Percentiles rank a stretch among this genome's conserved stretches.
These are phyloP conservation scores for Penicillium robsamsonii DNA, from an alignment of 495 filamentous ascomycete species.

Conservation along the genomic window DNA sequence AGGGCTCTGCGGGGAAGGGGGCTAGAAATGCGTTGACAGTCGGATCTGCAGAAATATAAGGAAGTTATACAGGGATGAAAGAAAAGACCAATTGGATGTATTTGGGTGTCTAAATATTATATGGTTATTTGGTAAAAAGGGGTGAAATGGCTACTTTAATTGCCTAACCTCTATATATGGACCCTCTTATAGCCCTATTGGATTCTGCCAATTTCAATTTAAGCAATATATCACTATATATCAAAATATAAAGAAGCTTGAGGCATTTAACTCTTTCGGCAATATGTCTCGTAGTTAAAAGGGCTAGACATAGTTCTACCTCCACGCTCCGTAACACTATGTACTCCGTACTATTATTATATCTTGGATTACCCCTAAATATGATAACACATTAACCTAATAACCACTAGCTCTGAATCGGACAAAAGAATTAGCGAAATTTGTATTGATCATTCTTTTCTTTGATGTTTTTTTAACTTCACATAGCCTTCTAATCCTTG, in stretches of 20 bases:
- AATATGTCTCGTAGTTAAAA: background rate
- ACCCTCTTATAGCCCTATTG: background rate
- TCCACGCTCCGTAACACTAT: background rate
- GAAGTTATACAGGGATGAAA: conserved; percentile 9
- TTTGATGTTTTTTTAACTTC: background rate
- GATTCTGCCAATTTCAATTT: background rate
- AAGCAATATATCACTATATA: background rate
- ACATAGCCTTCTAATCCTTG: background rate
- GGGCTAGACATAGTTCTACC: background rate
- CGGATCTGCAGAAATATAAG: conserved; percentile 20
- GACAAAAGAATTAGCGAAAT: background rate
- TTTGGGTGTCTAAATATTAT: background rate
- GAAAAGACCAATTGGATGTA: conserved; percentile 1
- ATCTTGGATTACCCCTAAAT: background rate
- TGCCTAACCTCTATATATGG: background rate
- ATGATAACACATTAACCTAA: background rate
- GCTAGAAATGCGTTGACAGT: conserved; percentile 18
- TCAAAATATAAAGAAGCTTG: background rate
- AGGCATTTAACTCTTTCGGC: background rate
- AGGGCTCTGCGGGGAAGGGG: conserved; percentile 25
- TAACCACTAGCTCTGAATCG: background rate
- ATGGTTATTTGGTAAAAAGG: background rate
- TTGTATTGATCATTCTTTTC: background rate
- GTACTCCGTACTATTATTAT: no score
- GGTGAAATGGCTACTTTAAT: background rate